Evolutionary conservation across 441 rosid genomes (phyloP).

Genomic region (Breynia disticha): DNA sequence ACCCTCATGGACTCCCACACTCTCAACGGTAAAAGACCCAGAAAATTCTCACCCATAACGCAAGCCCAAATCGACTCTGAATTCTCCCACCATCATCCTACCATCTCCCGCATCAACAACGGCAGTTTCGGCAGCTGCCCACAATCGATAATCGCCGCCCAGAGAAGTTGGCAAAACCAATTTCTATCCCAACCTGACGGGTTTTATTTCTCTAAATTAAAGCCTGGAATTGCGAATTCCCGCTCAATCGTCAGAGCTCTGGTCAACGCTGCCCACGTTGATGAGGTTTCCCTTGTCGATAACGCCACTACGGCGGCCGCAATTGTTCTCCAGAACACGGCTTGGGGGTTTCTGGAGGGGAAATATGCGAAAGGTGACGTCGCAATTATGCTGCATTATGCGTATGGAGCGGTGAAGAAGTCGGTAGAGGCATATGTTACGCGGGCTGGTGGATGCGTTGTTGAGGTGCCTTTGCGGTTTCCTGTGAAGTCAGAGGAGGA

Average conservation of each 20-base stretch:
- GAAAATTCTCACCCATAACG: conserved; percentile 25
- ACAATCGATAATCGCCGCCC: conserved; percentile 48
- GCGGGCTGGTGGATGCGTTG: conserved; percentile 74
- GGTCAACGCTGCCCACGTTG: conserved; percentile 63
- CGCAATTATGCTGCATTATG: conserved; percentile 79
- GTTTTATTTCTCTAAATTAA: conserved; percentile 56
- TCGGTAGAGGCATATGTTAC: conserved; percentile 73
- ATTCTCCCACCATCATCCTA: conserved; percentile 65
- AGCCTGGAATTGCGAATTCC: conserved; percentile 43
- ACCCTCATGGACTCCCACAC: conserved; percentile 17
- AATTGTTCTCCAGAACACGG: conserved; percentile 56
- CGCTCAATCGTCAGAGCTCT: conserved; percentile 38
- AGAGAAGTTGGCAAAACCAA: conserved; percentile 46
- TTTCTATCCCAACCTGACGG: conserved; percentile 69
- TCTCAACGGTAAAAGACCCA: too few species aligned
- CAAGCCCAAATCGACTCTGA: conserved; percentile 42
- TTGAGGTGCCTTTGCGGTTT: conserved; percentile 72
- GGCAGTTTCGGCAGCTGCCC: conserved; percentile 93
- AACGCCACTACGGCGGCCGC: conserved; percentile 93
- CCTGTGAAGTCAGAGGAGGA: conserved; percentile 57
- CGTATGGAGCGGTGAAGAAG: conserved; percentile 79
- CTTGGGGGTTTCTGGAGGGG: conserved; percentile 69
- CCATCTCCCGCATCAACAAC: conserved; percentile 65
- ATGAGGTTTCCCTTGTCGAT: conserved; percentile 73
- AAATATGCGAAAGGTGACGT: conserved; percentile 52